Base-by-base conservation (phyloP, 2,329 filamentous ascomycete genomes). In the Ophiocordyceps camponoti-rufipedis region DNA sequence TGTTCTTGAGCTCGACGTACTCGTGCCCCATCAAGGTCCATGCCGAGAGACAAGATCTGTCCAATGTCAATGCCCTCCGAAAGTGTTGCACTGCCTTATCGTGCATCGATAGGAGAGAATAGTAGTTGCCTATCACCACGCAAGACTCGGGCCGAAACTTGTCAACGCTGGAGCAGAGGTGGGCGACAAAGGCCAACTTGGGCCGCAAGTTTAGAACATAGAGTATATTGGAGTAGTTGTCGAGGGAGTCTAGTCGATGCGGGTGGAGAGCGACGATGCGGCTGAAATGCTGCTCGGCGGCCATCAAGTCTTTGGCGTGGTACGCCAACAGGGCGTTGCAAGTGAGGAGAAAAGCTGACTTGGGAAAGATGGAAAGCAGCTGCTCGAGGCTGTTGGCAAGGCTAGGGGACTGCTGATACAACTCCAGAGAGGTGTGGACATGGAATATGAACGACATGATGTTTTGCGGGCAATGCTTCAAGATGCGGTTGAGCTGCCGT, bases 21-120 rank as follows among this genome's bases (percentile, higher is more conserved):
- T 98, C 91, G 61, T 98, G 91, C 1, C 91, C 91, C 89, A 98
- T 96, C 1, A 98, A 70, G 0, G 91, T 98, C 91, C 91, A 98
- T 2, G 91, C 91, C 0, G 87, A 93, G 14, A 95, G 72, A 58
- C 91, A 98, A 28, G 80, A 82, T 10, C 89, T 80, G 58, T 98
- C 91, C 0, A 98, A 70, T 0, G 86, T 93, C 18, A 98, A 66
- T 0, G 91, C 91, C 19, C 91, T 81, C 4, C 91, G 82, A 67
- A 98, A 98, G 63, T 96, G 96, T 65, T 95, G 87, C 45, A 98
- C 88, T 0, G 91, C 89, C 59, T 98, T 98, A 60, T 98, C 91
- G 59, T 98, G 91, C 59, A 93, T 82, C 0, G 88, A 94, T 49
- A 94, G 79, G 1, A 95, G 67, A 0, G 86, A 93, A 64, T 95